Evolutionary conservation across 352 stramenopile species (phyloP).

Genomic region (Globisporangium sylvaticum): DNA sequence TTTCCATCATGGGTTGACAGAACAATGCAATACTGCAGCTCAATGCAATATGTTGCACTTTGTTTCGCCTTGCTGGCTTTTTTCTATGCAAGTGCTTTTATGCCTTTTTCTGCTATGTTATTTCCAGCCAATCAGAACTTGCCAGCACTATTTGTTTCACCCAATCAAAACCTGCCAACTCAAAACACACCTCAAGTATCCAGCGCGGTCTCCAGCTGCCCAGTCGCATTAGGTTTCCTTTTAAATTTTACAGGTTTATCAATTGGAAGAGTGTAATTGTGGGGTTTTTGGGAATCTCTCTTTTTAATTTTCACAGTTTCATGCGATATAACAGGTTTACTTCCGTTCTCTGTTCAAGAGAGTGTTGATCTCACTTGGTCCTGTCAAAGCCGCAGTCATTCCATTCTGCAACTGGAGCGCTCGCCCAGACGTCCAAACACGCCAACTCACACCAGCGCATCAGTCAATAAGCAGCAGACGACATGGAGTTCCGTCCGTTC

Average conservation of each 20-base stretch:
- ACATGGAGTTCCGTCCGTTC: slow-evolving; percentile 10
- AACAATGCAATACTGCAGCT: background rate
- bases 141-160: slow-evolving; percentile 16
- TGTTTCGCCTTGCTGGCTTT: background rate
- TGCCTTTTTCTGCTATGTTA: background rate
- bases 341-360: background rate
- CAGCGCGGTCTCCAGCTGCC: background rate
- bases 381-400: background rate
- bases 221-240: background rate
- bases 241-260: background rate
- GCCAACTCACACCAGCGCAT: background rate
- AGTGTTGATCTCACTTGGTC: slow-evolving; percentile 5
- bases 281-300: too few species aligned
- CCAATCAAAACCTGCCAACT: slow-evolving; percentile 56
- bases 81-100: too few species aligned
- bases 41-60: background rate
- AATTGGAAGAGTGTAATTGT: background rate
- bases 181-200: slow-evolving; percentile 21
- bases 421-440: background rate
- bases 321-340: background rate
- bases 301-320: background rate
- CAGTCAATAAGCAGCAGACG: background rate
- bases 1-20: background rate
- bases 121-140: background rate
- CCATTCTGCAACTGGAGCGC: slow-evolving; percentile 3